These are phyloP conservation scores for Alopecurus myosuroides DNA, from an alignment of 176 grass and related monocot species.

Conservation along the genomic window DNA sequence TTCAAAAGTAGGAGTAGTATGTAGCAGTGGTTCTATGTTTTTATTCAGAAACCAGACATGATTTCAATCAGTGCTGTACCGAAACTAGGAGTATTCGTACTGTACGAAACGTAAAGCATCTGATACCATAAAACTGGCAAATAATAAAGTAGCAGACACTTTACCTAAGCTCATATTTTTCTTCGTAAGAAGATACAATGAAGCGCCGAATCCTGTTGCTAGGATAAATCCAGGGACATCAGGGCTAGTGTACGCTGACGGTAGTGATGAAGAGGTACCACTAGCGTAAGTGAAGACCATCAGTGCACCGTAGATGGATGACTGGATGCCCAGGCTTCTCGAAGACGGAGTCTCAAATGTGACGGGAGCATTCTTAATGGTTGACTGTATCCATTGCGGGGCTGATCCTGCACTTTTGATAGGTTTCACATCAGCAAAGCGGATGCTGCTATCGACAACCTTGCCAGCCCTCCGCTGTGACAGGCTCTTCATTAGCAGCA, in stretches of 20 bases:
- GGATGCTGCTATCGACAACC: constrained; percentile 71
- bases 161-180: constrained; percentile 92
- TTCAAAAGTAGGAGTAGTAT: not conserved
- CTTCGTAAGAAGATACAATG: constrained; percentile 89
- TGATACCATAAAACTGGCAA: not conserved
- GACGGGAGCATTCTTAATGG: constrained; percentile 61
- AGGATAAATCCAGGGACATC: constrained; percentile 78
- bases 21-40: not conserved
- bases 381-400: constrained; percentile 72
- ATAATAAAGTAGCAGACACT: not conserved
- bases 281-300: constrained; percentile 86
- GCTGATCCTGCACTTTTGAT: constrained; percentile 40
- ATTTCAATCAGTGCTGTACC: not conserved
- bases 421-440: constrained; percentile 93
- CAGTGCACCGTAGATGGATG: constrained; percentile 75
- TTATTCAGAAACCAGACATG: not conserved
- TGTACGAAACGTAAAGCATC: not conserved
- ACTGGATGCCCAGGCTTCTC: constrained; percentile 58
- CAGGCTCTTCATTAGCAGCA: constrained; percentile 89
- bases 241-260: constrained; percentile 55
- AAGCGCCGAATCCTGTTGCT: constrained; percentile 83
- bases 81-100: not conserved
- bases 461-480: constrained; percentile 77
- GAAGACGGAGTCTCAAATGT: constrained; percentile 67
- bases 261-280: constrained; percentile 57